Base-by-base conservation (phyloP, 192 early-diverging fungal species). In the Backusella liffmaniae region DNA sequence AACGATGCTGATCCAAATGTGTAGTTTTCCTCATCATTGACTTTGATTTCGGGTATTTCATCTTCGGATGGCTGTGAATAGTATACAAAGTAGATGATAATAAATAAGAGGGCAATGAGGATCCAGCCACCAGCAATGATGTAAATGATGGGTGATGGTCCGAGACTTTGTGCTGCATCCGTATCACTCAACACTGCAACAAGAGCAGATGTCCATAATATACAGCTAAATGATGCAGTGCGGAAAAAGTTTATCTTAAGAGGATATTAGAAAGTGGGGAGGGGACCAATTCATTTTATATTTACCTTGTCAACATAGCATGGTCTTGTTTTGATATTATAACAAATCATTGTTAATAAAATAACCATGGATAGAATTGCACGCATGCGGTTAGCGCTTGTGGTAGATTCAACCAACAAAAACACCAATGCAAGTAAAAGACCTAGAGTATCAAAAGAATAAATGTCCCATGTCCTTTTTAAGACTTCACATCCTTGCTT, bases 231-330 rank as follows among this genome's bases (percentile, higher is more conserved):
- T 0, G 89, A 89, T 29, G 83, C 90, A 6, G 90, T 88, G 56
- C 91, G 82, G 84, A 90, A 91, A 49, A 88, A 92, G 72, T 94
- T 94, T 77, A 94, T 90, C 84, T 90, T 70, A 10, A 10, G 5
- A 66, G 32, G 5, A 8, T 15, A 39, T 79, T 15, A 65, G 21
- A n/a, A 37, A 65, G 7, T n/a, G 16, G 6, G 8, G 16, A 7
- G 6, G 1, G 51, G 8, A 21, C 5, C 8, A 9, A n/a, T 56
- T 56, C 3, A 56, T 23, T 18, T 70, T 70, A 0, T 32, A 49
- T n/a, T 49, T 78, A 84, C 80, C 81, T 84, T 84, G 75, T 90
- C 86, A 44, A 91, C 90, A 83, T 92, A 94, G 66, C 92, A 94
- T 3, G 91, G 92, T 67, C 86, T 85, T 67, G 86, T 86, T 70